Evolutionary conservation across 768 basidiomycete species (phyloP).

Genomic region (Trametes coccinea): DNA sequence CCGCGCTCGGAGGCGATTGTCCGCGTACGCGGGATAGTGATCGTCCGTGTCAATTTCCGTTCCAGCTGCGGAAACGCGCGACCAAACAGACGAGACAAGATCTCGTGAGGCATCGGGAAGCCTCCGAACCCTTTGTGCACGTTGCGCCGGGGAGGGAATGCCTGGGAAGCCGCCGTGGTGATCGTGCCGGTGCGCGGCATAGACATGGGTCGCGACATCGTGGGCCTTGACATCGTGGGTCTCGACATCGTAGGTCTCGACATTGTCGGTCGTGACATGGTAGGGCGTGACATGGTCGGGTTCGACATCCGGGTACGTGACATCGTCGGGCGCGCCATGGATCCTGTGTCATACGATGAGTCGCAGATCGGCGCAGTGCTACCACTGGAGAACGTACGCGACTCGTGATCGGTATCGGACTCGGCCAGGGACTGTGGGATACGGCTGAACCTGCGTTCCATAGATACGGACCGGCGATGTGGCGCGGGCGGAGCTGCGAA

Average conservation of each 20-base stretch:
- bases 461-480: conserved; percentile 21
- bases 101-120: conserved; percentile 68
- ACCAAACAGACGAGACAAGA: conserved; percentile 50
- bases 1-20: conserved; percentile 53
- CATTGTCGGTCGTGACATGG: conserved; percentile 11
- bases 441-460: conserved; percentile 26
- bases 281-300: conserved; percentile 13
- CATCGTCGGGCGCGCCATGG: conserved; percentile 24
- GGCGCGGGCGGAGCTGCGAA: conserved; percentile 43
- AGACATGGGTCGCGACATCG: conserved; percentile 13
- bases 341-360: conserved; percentile 20
- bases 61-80: conserved; percentile 65
- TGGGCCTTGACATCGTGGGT: conserved; percentile 20
- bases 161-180: conserved; percentile 11
- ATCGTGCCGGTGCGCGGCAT: conserved; percentile 24
- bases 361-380: not conserved
- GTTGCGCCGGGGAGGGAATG: conserved; percentile 18
- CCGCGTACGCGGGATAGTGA: conserved; percentile 74
- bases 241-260: conserved; percentile 13
- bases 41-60: conserved; percentile 58
- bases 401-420: conserved; percentile 19
- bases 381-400: conserved; percentile 18
- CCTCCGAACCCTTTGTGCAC: conserved; percentile 64
- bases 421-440: conserved; percentile 11
- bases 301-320: conserved; percentile 14